Conservation (phyloP, 768 basidiomycete genomes). For the Tricholoma bakamatsutake region DNA sequence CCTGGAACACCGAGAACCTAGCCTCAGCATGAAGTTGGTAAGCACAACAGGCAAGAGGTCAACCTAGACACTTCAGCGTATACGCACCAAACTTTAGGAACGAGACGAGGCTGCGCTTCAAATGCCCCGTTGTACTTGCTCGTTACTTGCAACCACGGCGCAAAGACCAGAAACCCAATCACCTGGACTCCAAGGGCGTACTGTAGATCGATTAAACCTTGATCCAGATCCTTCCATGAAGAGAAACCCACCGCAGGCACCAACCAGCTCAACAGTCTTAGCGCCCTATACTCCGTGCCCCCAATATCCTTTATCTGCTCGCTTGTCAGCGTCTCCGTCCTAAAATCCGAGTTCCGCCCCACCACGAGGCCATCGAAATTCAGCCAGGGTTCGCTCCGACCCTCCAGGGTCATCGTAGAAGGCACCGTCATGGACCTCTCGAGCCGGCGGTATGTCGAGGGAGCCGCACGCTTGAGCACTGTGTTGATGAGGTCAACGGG, state of each 20-base stretch:
- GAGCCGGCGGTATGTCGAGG: conserved; percentile 37
- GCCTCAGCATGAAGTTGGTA: not conserved
- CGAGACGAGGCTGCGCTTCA: conserved; percentile 38
- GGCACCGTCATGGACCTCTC: conserved; percentile 49
- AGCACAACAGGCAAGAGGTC: not conserved
- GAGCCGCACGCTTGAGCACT: conserved; percentile 35
- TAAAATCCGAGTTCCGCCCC: conserved; percentile 55
- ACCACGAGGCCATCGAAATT: conserved; percentile 38
- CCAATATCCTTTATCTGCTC: conserved; percentile 71
- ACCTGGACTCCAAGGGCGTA: conserved; percentile 61
- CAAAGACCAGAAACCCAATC: conserved; percentile 48
- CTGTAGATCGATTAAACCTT: conserved; percentile 28
- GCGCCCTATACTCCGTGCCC: conserved; percentile 68
- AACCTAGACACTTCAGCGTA: not conserved
- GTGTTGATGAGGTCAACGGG: conserved; percentile 32
- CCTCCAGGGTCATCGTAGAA: conserved; percentile 33
- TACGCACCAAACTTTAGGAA: conserved; percentile 54
- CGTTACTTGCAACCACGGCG: conserved; percentile 50
- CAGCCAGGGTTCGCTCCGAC: conserved; percentile 30
- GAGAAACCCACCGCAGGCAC: conserved; percentile 35
- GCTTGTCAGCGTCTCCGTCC: conserved; percentile 47
- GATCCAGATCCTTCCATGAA: not conserved
- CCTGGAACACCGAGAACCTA: conserved; percentile 41
- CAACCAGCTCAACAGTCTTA: conserved; percentile 45
- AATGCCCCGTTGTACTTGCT: conserved; percentile 45